These are phyloP conservation scores for Calonectria honghensis DNA, from an alignment of 2,329 filamentous ascomycete genomes.

Conservation along the genomic window DNA sequence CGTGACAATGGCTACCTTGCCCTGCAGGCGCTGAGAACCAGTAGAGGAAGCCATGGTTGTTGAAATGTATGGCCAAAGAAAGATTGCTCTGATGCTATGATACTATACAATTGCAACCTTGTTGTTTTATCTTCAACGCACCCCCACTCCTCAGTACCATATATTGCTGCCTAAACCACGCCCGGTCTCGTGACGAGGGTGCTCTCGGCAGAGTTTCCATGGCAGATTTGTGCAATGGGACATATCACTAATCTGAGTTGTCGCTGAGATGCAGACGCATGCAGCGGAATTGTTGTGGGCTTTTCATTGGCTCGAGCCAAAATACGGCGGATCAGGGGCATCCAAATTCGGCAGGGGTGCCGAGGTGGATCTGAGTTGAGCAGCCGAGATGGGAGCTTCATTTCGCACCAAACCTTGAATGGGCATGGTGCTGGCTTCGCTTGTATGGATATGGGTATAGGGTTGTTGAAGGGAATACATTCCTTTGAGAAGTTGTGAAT, in stretches of 20 bases:
- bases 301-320: conserved; percentile 21
- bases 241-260: background rate
- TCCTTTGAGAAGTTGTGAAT: background rate
- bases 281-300: conserved; percentile 11
- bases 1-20: conserved; percentile 65
- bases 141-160: background rate
- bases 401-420: background rate
- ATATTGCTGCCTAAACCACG: conserved; percentile 23
- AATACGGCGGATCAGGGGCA: background rate
- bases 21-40: conserved; percentile 36
- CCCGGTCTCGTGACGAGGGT: conserved; percentile 19
- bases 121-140: background rate
- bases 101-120: background rate
- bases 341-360: conserved; percentile 16
- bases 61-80: background rate
- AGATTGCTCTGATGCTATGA: background rate
- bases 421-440: background rate
- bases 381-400: conserved; percentile 1
- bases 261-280: conserved; percentile 19
- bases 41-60: conserved; percentile 26
- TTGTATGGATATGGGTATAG: background rate
- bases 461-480: background rate
- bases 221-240: background rate
- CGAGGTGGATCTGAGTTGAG: conserved; percentile 11
- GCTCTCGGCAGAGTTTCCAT: conserved; percentile 33